These are phyloP conservation scores for Dentipellis fragilis DNA, from an alignment of 768 basidiomycete genomes.

Conservation along the genomic window DNA sequence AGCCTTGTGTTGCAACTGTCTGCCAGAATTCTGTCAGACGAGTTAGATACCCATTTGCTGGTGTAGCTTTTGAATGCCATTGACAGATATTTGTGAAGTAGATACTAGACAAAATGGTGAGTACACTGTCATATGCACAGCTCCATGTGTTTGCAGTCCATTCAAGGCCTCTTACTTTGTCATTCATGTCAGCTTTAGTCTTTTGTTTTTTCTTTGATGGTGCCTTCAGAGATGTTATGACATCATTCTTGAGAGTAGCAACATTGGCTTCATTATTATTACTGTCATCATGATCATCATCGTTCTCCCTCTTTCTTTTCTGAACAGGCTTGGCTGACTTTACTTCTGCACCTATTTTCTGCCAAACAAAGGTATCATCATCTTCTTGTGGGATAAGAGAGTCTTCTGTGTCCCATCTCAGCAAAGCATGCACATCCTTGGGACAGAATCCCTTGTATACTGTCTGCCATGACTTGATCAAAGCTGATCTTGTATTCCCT, in stretches of 20 bases:
- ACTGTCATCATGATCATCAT: not conserved
- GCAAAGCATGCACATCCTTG: not conserved
- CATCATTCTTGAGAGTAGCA: not conserved
- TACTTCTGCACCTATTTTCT: not conserved
- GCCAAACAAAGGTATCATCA: not conserved
- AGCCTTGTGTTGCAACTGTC: too few species aligned
- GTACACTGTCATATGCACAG: constrained; percentile 7
- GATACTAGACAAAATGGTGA: not conserved
- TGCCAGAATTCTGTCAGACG: too few species aligned
- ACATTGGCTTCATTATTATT: not conserved
- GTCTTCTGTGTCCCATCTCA: constrained; percentile 1
- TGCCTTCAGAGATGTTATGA: not conserved
- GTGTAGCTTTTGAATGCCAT: too few species aligned
- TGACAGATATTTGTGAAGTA: not conserved
- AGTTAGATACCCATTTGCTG: too few species aligned
- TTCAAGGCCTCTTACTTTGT: not conserved
- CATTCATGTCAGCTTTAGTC: not conserved
- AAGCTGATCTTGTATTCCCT: not conserved
- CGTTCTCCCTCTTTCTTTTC: not conserved
- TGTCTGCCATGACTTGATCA: not conserved
- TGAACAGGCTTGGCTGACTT: not conserved
- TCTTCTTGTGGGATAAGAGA: not conserved
- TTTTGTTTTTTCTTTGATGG: not conserved
- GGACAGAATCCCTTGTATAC: not conserved
- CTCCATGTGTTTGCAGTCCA: constrained; percentile 1